These are phyloP conservation scores for Aquilaria yunnanensis DNA, from an alignment of 345 rosid genomes.

Conservation along the genomic window DNA sequence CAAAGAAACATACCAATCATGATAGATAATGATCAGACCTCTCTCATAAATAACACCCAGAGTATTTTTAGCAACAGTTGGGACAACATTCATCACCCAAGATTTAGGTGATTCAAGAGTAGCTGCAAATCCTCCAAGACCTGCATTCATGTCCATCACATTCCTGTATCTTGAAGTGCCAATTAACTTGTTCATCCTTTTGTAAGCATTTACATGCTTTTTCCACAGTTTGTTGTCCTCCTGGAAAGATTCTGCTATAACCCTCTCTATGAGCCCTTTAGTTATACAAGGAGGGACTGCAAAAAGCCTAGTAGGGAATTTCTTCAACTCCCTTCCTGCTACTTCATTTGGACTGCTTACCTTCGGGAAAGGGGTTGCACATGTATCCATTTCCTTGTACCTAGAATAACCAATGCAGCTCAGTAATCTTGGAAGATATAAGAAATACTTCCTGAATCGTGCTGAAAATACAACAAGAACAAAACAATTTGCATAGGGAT, in stretches of 20 bases:
- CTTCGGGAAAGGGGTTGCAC: slow-evolving; percentile 70
- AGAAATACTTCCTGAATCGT: too few relatives aligned
- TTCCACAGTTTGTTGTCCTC: slow-evolving; percentile 71
- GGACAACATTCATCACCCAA: slow-evolving; percentile 98
- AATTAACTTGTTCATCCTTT: slow-evolving; percentile 59
- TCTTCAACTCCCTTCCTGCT: slow-evolving; percentile 78
- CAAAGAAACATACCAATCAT: slow-evolving; percentile 66
- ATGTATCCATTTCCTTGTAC: slow-evolving; percentile 71
- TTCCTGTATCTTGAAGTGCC: slow-evolving; percentile 83
- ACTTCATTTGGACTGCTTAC: slow-evolving; percentile 58
- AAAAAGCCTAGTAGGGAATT: slow-evolving; percentile 83
- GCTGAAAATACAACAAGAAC: neutral
- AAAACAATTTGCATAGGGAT: neutral
- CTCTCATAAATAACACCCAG: slow-evolving; percentile 84
- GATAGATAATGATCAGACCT: slow-evolving; percentile 89
- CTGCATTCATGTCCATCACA: slow-evolving; percentile 96
- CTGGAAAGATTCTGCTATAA: slow-evolving; percentile 48
- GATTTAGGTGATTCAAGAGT: slow-evolving; percentile 86
- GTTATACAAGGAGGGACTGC: slow-evolving; percentile 73
- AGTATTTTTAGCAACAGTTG: slow-evolving; percentile 69
- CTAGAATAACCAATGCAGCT: slow-evolving; percentile 25
- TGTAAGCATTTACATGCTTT: slow-evolving; percentile 67
- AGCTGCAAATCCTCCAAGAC: slow-evolving; percentile 91
- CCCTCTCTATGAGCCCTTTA: slow-evolving; percentile 51
- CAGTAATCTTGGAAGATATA: too few relatives aligned